Conservation (phyloP, 306 rosid species). For the Sophora flavescens region DNA sequence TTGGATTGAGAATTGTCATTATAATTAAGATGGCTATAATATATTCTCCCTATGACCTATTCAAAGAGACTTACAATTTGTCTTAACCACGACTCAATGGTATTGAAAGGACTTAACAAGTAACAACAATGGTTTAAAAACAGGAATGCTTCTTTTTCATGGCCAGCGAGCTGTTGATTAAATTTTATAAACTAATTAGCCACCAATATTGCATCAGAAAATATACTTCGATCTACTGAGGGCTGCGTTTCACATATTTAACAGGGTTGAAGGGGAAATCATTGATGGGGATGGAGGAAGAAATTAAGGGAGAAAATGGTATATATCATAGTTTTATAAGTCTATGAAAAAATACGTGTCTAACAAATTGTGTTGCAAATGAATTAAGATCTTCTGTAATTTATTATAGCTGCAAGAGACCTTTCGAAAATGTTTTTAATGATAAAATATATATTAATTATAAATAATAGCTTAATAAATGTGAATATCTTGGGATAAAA, state of each 20-base stretch:
- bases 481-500: not conserved
- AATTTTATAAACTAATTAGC: not conserved
- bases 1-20: not conserved
- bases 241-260: too few species aligned
- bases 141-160: not conserved
- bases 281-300: not conserved
- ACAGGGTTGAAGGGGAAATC: not conserved
- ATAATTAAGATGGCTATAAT: not conserved
- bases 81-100: not conserved
- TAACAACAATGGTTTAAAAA: conserved; percentile 6
- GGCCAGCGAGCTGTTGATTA: not conserved
- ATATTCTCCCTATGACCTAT: conserved; percentile 29
- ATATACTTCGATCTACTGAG: too few species aligned
- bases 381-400: too few species aligned
- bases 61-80: conserved; percentile 13
- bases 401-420: too few species aligned
- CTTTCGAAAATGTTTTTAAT: too few species aligned
- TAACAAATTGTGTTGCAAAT: not conserved
- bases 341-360: not conserved
- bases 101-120: conserved; percentile 22
- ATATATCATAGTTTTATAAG: not conserved
- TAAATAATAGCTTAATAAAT: too few species aligned
- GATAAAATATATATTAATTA: too few species aligned
- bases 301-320: not conserved
- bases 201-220: not conserved